These are phyloP conservation scores for Metarhizium album DNA, from an alignment of 2,329 filamentous ascomycete species.

Conservation along the genomic window DNA sequence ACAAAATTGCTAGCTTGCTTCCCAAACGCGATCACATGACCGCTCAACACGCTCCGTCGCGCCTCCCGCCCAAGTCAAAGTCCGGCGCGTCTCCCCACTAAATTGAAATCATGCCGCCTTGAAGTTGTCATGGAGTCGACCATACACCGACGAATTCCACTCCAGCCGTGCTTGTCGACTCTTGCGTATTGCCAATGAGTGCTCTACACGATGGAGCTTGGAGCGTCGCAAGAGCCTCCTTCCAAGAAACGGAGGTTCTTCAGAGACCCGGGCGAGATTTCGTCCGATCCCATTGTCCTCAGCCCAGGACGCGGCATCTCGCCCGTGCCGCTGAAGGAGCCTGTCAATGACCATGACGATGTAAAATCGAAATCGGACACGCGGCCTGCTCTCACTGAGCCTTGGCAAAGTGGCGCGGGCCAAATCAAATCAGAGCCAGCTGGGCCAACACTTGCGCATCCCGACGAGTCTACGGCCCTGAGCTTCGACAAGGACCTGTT, in stretches of 20 bases:
- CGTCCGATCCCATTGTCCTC: slow-evolving; percentile 15
- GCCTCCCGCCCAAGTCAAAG: slow-evolving; percentile 7
- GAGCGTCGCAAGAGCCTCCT: slow-evolving; percentile 31
- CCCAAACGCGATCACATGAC: slow-evolving; percentile 29
- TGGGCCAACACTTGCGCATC: slow-evolving; percentile 8
- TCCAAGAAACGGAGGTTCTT: slow-evolving; percentile 33
- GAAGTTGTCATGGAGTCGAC: too few relatives aligned
- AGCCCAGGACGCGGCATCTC: slow-evolving; percentile 14
- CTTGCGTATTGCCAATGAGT: slow-evolving; percentile 1
- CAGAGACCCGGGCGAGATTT: slow-evolving; percentile 20
- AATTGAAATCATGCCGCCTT: background rate
- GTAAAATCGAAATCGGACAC: slow-evolving; percentile 13
- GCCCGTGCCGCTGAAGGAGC: slow-evolving; percentile 14
- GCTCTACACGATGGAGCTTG: slow-evolving; percentile 25
- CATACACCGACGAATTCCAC: background rate
- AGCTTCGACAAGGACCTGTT: slow-evolving; percentile 48
- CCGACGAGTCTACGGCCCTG: slow-evolving; percentile 17
- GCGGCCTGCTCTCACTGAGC: slow-evolving; percentile 7
- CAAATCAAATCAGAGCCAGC: slow-evolving; percentile 7
- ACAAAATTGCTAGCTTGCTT: too few relatives aligned
- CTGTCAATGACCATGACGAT: slow-evolving; percentile 14
- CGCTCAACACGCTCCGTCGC: slow-evolving; percentile 25
- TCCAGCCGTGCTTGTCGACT: background rate
- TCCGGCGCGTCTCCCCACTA: slow-evolving; percentile 27
- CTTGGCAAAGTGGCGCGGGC: slow-evolving; percentile 5